Evolutionary conservation across 768 basidiomycete species (phyloP).

Genomic region (Phaeotremella fagi): DNA sequence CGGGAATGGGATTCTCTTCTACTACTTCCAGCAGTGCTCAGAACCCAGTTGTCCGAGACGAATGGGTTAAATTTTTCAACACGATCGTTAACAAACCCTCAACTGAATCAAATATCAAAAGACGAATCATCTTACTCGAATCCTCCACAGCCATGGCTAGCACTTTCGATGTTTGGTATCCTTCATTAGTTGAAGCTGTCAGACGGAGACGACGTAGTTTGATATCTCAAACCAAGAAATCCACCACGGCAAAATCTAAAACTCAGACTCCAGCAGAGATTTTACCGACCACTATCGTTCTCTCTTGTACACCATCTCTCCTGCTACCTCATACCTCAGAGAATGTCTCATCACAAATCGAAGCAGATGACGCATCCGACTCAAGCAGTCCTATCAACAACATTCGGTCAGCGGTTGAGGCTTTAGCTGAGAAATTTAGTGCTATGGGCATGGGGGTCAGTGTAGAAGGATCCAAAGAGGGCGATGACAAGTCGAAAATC

Average conservation of each 20-base stretch:
- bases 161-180: constrained; percentile 72
- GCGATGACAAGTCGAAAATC: constrained; percentile 7
- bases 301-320: constrained; percentile 80
- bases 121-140: constrained; percentile 76
- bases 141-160: constrained; percentile 72
- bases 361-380: constrained; percentile 58
- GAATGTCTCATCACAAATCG: constrained; percentile 28
- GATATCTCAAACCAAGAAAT: constrained; percentile 58
- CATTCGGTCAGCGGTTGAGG: constrained; percentile 8
- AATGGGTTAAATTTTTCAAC: constrained; percentile 41
- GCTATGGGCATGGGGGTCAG: background rate
- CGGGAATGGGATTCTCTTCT: background rate
- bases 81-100: constrained; percentile 25
- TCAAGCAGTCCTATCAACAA: constrained; percentile 14
- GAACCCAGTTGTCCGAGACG: constrained; percentile 61
- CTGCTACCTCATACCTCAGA: constrained; percentile 51
- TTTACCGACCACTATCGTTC: constrained; percentile 72
- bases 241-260: constrained; percentile 50
- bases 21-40: background rate
- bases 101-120: constrained; percentile 34
- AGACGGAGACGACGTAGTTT: constrained; percentile 66
- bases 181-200: constrained; percentile 72
- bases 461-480: background rate
- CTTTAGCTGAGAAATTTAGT: background rate
- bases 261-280: background rate